Base-by-base conservation (phyloP, 2,329 filamentous ascomycete genomes). In the Aaosphaeria pasadenensis region DNA sequence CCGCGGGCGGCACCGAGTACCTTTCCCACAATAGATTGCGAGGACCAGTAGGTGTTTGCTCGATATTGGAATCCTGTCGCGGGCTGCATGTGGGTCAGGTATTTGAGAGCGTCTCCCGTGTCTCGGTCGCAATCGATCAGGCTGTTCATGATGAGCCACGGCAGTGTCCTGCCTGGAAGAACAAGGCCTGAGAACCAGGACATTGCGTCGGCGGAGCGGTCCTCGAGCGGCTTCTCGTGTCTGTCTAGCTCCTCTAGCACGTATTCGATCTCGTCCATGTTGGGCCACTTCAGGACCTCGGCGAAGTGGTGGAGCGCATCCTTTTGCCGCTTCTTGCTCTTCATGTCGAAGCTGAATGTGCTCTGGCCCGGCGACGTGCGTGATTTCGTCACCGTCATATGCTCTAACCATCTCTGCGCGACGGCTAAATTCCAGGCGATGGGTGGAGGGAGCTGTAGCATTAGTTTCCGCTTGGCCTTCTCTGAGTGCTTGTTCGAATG, bases 121-220 rank as follows among this genome's bases (percentile, higher is more conserved):
- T 88, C 86, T 2, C 83, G 83, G 59, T 90, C 87, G 57, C 88
- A 82, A 64, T 90, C 87, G 54, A 90, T 84, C 39, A 91, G 76
- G 4, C 86, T 81, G 63, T 89, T 90, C 85, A 91, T 90, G 41
- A 89, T 83, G 35, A 89, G 78, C 70, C 87, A 91, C 3, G 87
- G 85, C 41, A 88, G 82, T 66, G 83, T 78, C 66, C 81, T 77
- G 7, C 87, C 87, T 6, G 87, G 87, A 4, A 91, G 71, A 33
- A 90, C 80, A 11, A 90, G 77, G 4, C 86, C 87, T 35, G 84
- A 87, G 60, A 90, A 89, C 72, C 87, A 91, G 5, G 87, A 87
- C 81, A 89, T 85, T 11, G 86, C 81, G 61, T 89, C 85, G 17
- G 86, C 87, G 59, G 84, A 87, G 76, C 45, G 88, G 71, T 78